phyloP scores from a whole-genome alignment of 306 rosid species.

The Medicago truncatula region DNA sequence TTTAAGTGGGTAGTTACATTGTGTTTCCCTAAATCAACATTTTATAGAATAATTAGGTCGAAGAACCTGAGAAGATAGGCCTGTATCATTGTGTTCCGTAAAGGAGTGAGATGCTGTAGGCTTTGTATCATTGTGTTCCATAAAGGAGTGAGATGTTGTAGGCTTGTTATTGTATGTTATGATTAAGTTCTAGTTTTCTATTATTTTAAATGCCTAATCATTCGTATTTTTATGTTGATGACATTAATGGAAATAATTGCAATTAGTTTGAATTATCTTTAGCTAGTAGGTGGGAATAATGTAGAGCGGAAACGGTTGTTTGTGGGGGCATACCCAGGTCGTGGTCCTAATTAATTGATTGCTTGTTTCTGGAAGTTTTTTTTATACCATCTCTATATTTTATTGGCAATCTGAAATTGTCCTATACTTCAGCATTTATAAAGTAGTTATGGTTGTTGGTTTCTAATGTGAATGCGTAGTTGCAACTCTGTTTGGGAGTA shows the following conservation, averaged over 20 bases:
- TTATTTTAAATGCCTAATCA: slow-evolving; percentile 34
- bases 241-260: slow-evolving; percentile 43
- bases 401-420: background rate
- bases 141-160: slow-evolving; percentile 5
- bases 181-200: slow-evolving; percentile 13
- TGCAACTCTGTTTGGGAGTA: background rate
- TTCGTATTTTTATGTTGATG: slow-evolving; percentile 33
- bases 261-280: slow-evolving; percentile 41
- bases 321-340: slow-evolving; percentile 48
- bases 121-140: background rate
- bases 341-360: slow-evolving; percentile 37
- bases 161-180: background rate
- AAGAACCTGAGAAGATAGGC: slow-evolving; percentile 13
- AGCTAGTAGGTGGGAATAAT: slow-evolving; percentile 37
- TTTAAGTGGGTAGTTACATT: background rate
- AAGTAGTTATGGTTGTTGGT: background rate
- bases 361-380: background rate
- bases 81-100: background rate
- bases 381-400: background rate
- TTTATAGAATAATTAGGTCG: too few relatives aligned
- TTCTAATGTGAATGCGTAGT: slow-evolving; percentile 1
- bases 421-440: background rate
- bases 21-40: background rate
- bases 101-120: slow-evolving; percentile 11
- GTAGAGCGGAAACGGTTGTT: slow-evolving; percentile 43